Evolutionary conservation across 345 rosid species (phyloP).

Genomic region (Ceriops zippeliana): DNA sequence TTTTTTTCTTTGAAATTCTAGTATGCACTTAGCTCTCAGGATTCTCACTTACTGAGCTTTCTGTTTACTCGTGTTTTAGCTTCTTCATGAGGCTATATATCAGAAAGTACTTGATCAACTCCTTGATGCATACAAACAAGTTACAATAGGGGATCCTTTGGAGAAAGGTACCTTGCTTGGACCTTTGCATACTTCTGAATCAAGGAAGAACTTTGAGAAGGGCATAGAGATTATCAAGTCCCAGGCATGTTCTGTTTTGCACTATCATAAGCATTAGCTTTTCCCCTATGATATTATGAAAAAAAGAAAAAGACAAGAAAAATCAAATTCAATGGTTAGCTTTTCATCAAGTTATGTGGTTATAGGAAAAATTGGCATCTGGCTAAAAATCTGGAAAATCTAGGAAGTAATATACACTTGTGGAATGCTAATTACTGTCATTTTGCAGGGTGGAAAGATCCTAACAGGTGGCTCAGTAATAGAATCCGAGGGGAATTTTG

Average conservation of each 20-base stretch:
- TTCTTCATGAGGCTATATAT: slow-evolving; percentile 82
- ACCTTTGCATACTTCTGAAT: slow-evolving; percentile 71
- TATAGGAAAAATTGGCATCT: not conserved
- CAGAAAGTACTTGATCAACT: slow-evolving; percentile 69
- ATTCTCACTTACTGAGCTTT: slow-evolving; percentile 10
- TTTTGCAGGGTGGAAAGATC: slow-evolving; percentile 80
- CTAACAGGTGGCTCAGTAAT: slow-evolving; percentile 70
- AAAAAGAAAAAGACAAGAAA: no score
- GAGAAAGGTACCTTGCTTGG: slow-evolving; percentile 85
- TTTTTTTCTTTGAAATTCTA: slow-evolving; percentile 15
- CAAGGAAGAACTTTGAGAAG: slow-evolving; percentile 70
- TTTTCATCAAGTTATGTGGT: not conserved
- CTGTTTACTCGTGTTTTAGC: slow-evolving; percentile 43
- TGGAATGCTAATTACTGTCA: not conserved
- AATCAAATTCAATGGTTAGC: not conserved
- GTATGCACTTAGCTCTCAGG: not conserved
- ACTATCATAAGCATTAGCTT: not conserved
- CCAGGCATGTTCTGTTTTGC: slow-evolving; percentile 49
- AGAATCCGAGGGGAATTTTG: slow-evolving; percentile 80
- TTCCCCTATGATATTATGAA: not conserved
- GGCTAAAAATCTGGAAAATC: no score
- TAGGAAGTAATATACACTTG: no score
- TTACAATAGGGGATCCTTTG: slow-evolving; percentile 84
- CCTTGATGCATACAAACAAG: slow-evolving; percentile 71
- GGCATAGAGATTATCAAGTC: slow-evolving; percentile 84